phyloP scores from a whole-genome alignment of 495 filamentous ascomycete genomes.

The Daldinia loculata region DNA sequence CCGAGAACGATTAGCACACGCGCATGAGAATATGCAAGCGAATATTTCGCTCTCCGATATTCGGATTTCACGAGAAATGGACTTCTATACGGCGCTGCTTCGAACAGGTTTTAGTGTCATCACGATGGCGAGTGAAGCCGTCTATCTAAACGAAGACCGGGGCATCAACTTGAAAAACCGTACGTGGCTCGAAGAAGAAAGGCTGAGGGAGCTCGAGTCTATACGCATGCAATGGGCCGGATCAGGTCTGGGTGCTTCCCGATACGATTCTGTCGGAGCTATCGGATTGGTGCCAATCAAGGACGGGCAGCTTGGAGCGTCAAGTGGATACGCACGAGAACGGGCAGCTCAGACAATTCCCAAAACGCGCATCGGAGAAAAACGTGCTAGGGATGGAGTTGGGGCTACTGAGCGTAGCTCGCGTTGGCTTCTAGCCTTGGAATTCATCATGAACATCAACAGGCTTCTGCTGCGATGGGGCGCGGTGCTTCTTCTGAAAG shows the following conservation, averaged over 20 bases:
- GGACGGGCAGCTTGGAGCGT: constrained; percentile 50
- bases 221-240: constrained; percentile 60
- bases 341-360: constrained; percentile 63
- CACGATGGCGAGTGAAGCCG: constrained; percentile 92
- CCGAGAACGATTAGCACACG: constrained; percentile 63
- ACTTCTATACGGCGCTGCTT: constrained; percentile 92
- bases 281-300: constrained; percentile 62
- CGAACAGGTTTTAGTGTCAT: constrained; percentile 85
- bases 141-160: constrained; percentile 90
- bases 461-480: constrained; percentile 69
- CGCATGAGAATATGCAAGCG: constrained; percentile 90
- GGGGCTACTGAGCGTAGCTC: constrained; percentile 77
- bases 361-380: constrained; percentile 56
- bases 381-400: constrained; percentile 68
- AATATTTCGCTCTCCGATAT: constrained; percentile 83
- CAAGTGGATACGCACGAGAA: constrained; percentile 75
- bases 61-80: constrained; percentile 81
- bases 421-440: constrained; percentile 74
- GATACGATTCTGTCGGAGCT: constrained; percentile 59
- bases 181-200: constrained; percentile 93
- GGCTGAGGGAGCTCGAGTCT: constrained; percentile 70
- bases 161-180: constrained; percentile 75
- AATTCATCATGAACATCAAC: constrained; percentile 77
- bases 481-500: constrained; percentile 61
- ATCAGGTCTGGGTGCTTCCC: constrained; percentile 52